Percentiles rank a stretch among this genome's conserved stretches.
phyloP scores from a whole-genome alignment of 1,139 yeast genomes.

The Debaryomyces subglobosus region DNA sequence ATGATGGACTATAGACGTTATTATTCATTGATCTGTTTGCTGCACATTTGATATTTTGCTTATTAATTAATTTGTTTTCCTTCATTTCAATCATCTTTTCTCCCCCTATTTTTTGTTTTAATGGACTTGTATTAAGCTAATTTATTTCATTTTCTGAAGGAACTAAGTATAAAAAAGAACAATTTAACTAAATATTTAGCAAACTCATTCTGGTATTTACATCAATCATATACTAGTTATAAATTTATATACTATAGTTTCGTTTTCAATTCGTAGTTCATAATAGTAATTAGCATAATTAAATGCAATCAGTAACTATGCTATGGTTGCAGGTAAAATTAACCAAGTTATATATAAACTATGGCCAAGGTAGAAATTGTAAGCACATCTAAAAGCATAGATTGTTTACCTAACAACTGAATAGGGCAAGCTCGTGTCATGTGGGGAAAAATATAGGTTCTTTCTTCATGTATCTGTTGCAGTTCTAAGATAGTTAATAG shows the following conservation, averaged over 20 bases:
- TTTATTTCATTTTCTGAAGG: slow-evolving; percentile 3
- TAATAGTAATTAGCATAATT: not conserved
- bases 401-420: too few species aligned
- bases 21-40: not conserved
- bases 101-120: not conserved
- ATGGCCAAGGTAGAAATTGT: not conserved
- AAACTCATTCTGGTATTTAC: not conserved
- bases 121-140: not conserved
- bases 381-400: too few species aligned
- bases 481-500: not conserved
- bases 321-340: not conserved
- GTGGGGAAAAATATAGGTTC: too few species aligned
- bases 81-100: slow-evolving; percentile 4
- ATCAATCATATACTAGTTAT: slow-evolving; percentile 1
- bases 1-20: slow-evolving; percentile 12
- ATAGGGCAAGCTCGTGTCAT: too few species aligned
- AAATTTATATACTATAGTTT: not conserved
- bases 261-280: not conserved
- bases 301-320: not conserved
- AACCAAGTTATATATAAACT: not conserved
- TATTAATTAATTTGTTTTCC: not conserved
- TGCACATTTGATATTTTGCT: not conserved
- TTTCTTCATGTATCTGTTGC: too few species aligned
- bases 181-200: not conserved
- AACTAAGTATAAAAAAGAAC: not conserved